phyloP scores from a whole-genome alignment of 2,329 filamentous ascomycete species.

The Chlorencoelia australis region DNA sequence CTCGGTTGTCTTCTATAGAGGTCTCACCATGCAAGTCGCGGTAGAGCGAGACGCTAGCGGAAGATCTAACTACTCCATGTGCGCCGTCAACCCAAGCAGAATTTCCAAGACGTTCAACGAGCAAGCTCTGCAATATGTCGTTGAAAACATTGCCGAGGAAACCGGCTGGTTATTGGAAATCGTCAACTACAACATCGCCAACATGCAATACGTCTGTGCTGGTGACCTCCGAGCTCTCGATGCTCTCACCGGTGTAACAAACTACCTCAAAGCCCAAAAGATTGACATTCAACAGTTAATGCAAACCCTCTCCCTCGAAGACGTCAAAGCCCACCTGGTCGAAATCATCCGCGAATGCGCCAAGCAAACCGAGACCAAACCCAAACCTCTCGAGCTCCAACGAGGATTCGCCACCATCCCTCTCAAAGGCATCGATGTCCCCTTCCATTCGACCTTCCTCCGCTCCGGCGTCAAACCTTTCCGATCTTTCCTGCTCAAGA shows the following conservation, averaged over 20 bases:
- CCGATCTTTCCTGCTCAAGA: slow-evolving; percentile 96
- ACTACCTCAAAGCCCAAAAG: slow-evolving; percentile 93
- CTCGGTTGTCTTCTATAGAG: slow-evolving; percentile 98
- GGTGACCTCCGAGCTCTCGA: slow-evolving; percentile 63
- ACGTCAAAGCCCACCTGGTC: slow-evolving; percentile 80
- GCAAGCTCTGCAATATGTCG: slow-evolving; percentile 90
- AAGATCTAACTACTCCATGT: slow-evolving; percentile 98
- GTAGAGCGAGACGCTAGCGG: slow-evolving; percentile 91
- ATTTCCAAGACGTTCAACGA: slow-evolving; percentile 99
- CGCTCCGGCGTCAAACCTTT: slow-evolving; percentile 98
- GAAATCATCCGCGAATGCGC: slow-evolving; percentile 87
- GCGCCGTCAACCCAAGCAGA: slow-evolving; percentile 94
- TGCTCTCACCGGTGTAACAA: slow-evolving; percentile 60
- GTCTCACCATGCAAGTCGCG: slow-evolving; percentile 97
- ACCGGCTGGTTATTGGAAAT: slow-evolving; percentile 96
- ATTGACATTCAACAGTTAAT: slow-evolving; percentile 93
- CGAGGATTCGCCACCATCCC: slow-evolving; percentile 96
- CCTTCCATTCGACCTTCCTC: slow-evolving; percentile 98
- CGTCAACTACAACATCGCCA: slow-evolving; percentile 82
- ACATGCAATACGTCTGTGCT: slow-evolving; percentile 66
- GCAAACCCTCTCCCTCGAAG: slow-evolving; percentile 74
- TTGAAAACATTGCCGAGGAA: slow-evolving; percentile 87
- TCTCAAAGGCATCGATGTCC: slow-evolving; percentile 93
- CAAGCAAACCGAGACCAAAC: slow-evolving; percentile 80
- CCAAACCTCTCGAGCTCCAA: slow-evolving; percentile 77